A percentile compares a stretch with the other conserved stretches of the same genome.
Evolutionary conservation across 345 rosid genomes (phyloP).

Genomic region (Syzygium jambos): DNA sequence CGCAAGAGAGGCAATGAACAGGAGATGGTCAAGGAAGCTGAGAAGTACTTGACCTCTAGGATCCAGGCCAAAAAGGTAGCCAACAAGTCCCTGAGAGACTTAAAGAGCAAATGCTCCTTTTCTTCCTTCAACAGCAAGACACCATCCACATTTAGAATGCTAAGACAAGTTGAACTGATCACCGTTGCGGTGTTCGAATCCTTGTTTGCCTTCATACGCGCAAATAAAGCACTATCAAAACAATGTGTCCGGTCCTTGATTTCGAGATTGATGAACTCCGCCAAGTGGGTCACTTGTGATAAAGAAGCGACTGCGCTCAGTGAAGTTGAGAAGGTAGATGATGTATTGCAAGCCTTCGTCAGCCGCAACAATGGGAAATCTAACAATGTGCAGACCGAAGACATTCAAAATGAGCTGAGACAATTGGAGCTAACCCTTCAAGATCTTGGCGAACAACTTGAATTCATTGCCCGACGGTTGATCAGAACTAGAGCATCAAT

Average conservation of each 20-base stretch:
- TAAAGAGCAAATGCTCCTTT: conserved; percentile 2
- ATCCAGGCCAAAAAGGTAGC: conserved; percentile 9
- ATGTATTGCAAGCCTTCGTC: conserved; percentile 1
- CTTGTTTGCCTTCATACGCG: neutral
- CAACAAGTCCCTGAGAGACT: conserved; percentile 4
- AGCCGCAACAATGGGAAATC: neutral
- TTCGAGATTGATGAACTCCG: neutral
- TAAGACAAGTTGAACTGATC: neutral
- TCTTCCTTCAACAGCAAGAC: neutral
- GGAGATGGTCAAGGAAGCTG: conserved; percentile 1
- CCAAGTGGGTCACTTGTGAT: neutral
- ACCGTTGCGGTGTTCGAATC: neutral
- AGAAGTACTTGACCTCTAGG: conserved; percentile 11
- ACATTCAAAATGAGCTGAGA: conserved; percentile 14
- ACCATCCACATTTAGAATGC: neutral
- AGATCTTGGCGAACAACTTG: conserved; percentile 30
- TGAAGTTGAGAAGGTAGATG: conserved; percentile 7
- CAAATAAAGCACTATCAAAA: neutral
- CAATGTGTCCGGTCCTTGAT: neutral
- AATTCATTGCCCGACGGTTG: conserved; percentile 17
- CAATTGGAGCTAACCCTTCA: conserved; percentile 25
- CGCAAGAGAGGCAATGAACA: conserved; percentile 1
- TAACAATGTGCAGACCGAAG: neutral
- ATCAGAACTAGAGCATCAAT: conserved; percentile 40
- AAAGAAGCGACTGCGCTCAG: neutral